Conservation (phyloP, 441 rosid genomes). For the Bruguiera hainesii region DNA sequence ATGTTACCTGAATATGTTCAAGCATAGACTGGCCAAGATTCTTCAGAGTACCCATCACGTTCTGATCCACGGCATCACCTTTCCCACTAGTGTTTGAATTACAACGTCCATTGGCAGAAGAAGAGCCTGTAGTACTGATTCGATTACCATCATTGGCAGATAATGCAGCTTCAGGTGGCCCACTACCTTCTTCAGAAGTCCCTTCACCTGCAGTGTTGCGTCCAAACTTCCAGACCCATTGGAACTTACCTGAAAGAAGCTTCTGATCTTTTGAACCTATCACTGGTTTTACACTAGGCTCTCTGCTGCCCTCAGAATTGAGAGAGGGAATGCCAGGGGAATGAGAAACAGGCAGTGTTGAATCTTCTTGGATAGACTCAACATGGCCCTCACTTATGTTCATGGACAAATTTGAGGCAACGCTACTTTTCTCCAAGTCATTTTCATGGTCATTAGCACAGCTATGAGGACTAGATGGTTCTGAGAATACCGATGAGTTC, state of each 20-base stretch:
- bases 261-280: constrained; percentile 46
- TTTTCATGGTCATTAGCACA: constrained; percentile 54
- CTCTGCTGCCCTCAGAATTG: constrained; percentile 30
- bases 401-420: constrained; percentile 45
- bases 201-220: constrained; percentile 49
- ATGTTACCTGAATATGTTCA: constrained; percentile 85
- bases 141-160: constrained; percentile 32
- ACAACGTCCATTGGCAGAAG: constrained; percentile 30
- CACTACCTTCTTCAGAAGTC: constrained; percentile 37
- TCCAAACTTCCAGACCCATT: constrained; percentile 91
- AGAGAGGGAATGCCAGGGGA: constrained; percentile 35
- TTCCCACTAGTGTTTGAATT: constrained; percentile 33
- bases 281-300: constrained; percentile 28
- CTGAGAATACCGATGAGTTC: constrained; percentile 51
- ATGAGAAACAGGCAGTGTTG: constrained; percentile 47
- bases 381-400: constrained; percentile 39
- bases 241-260: constrained; percentile 65
- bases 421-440: constrained; percentile 55
- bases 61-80: constrained; percentile 60
- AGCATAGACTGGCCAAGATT: constrained; percentile 88
- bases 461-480: constrained; percentile 50
- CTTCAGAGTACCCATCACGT: constrained; percentile 59
- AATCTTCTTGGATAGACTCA: constrained; percentile 28
- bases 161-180: constrained; percentile 30
- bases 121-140: constrained; percentile 29